Evolutionary conservation across 208 protist genomes (phyloP).

Genomic region (Crithidia acanthocephali): DNA sequence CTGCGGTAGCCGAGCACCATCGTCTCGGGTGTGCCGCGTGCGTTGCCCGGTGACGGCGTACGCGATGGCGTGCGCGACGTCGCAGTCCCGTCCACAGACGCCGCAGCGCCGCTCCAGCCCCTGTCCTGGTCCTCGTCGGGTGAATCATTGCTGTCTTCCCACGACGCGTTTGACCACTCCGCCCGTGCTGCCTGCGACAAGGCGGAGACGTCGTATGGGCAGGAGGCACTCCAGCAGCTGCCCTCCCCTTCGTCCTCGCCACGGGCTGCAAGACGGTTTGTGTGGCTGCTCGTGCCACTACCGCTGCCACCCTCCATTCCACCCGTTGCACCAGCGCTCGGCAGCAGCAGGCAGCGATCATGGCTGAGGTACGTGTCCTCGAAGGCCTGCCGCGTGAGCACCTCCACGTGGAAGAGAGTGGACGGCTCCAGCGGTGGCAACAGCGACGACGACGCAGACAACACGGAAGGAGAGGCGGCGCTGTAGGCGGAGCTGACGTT

Average conservation of each 20-base stretch:
- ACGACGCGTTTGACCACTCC: conserved; percentile 27
- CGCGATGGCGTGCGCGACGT: conserved; percentile 7
- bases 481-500: neutral
- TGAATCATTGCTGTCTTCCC: too few relatives aligned
- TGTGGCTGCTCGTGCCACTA: conserved; percentile 1
- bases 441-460: neutral
- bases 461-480: neutral
- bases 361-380: conserved; percentile 51
- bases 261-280: neutral
- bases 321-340: conserved; percentile 2
- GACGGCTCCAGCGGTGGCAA: conserved; percentile 43
- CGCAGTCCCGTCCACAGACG: neutral
- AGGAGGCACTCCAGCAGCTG: conserved; percentile 22
- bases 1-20: conserved; percentile 19
- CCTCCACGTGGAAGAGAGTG: conserved; percentile 62
- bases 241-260: conserved; percentile 8
- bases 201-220: conserved; percentile 37
- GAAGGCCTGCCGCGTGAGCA: conserved; percentile 57
- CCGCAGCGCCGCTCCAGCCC: neutral
- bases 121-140: neutral
- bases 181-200: conserved; percentile 43
- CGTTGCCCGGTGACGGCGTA: neutral
- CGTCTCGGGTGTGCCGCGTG: neutral
- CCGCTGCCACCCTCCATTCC: conserved; percentile 7
- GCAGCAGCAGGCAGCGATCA: conserved; percentile 38